phyloP scores from a whole-genome alignment of 257 asterid species.

The Cruciata laevipes region DNA sequence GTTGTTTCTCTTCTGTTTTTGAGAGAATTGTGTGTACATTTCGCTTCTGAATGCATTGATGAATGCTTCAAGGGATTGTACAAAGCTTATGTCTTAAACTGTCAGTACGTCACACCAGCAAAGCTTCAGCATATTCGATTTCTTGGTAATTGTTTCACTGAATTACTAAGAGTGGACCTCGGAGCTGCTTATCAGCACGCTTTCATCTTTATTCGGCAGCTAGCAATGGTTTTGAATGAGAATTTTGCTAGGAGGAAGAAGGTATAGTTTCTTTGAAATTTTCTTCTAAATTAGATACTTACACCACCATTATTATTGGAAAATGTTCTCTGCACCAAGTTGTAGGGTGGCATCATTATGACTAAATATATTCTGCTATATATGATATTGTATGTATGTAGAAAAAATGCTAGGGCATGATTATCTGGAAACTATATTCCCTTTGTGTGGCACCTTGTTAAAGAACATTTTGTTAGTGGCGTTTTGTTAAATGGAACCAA shows the following conservation, averaged over 20 bases:
- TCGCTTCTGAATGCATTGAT: constrained; percentile 76
- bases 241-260: constrained; percentile 59
- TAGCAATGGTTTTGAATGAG: constrained; percentile 73
- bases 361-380: neutral
- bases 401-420: too few species aligned
- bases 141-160: constrained; percentile 79
- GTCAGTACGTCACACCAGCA: constrained; percentile 64
- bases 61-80: constrained; percentile 93
- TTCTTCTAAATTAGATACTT: neutral
- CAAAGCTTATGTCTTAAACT: constrained; percentile 77
- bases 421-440: neutral
- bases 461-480: neutral
- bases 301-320: neutral
- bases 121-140: constrained; percentile 86
- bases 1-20: constrained; percentile 81
- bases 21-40: constrained; percentile 68
- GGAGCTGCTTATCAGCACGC: constrained; percentile 86
- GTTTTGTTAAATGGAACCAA: neutral
- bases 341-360: neutral
- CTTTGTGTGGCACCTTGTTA: neutral
- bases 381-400: neutral
- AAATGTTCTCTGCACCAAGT: neutral
- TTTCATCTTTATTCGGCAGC: constrained; percentile 79
- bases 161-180: constrained; percentile 63
- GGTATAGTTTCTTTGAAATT: constrained; percentile 18